phyloP scores from a whole-genome alignment of 345 rosid genomes.

The Hevea brasiliensis region DNA sequence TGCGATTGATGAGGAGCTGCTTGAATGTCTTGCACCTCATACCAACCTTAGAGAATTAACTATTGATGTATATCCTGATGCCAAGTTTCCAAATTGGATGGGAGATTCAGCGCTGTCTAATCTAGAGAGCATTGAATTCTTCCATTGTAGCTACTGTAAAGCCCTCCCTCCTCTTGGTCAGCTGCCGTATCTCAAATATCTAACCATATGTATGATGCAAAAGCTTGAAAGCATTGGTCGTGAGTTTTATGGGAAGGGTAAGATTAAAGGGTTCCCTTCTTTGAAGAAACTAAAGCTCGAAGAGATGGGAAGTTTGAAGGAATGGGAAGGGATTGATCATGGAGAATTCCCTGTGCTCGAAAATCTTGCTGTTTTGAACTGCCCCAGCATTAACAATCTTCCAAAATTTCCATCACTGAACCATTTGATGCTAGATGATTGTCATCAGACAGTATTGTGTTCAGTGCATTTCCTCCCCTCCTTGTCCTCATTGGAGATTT shows the following conservation, averaged over 20 bases:
- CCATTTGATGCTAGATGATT: slow-evolving; percentile 12
- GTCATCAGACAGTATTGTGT: slow-evolving; percentile 8
- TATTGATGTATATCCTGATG: slow-evolving; percentile 19
- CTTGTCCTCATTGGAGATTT: slow-evolving; percentile 17
- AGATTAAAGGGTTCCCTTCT: slow-evolving; percentile 9
- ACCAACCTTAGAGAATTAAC: slow-evolving; percentile 18
- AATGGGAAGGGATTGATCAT: slow-evolving; percentile 11
- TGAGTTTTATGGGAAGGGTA: slow-evolving; percentile 18
- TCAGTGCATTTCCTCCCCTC: slow-evolving; percentile 21
- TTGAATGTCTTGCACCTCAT: slow-evolving; percentile 25
- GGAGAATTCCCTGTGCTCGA: slow-evolving; percentile 25
- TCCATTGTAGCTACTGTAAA: slow-evolving; percentile 18
- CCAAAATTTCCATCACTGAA: slow-evolving; percentile 20
- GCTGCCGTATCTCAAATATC: slow-evolving; percentile 21
- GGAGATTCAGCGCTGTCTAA: slow-evolving; percentile 19
- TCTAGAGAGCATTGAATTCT: slow-evolving; percentile 14
- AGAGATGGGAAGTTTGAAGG: slow-evolving; percentile 20
- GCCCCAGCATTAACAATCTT: slow-evolving; percentile 14
- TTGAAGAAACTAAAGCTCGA: slow-evolving; percentile 18
- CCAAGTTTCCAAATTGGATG: slow-evolving; percentile 23
- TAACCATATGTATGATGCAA: slow-evolving; percentile 16
- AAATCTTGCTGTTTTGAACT: slow-evolving; percentile 16
- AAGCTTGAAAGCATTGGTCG: slow-evolving; percentile 17
- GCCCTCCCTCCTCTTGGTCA: slow-evolving; percentile 23
- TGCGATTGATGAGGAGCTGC: slow-evolving; percentile 18